Conservation (phyloP, 148 eudicot species). For the Chenopodium quinoa region DNA sequence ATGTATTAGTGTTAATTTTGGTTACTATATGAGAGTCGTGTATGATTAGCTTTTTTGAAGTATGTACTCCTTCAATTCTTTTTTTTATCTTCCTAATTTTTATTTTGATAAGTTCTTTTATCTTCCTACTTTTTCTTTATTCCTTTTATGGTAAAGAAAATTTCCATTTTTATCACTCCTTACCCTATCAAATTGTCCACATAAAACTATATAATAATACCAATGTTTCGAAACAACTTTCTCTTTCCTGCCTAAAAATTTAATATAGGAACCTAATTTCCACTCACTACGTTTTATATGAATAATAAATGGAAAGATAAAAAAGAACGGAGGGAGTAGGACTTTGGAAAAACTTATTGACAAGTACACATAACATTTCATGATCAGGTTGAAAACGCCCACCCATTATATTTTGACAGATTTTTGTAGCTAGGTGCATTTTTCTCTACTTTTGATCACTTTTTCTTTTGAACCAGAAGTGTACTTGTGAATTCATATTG, state of each 20-base stretch:
- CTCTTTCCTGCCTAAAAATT: too few relatives aligned
- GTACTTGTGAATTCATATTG: background rate
- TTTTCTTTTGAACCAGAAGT: background rate
- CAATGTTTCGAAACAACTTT: too few relatives aligned
- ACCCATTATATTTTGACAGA: background rate
- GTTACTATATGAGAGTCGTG: constrained; percentile 6
- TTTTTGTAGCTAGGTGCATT: background rate
- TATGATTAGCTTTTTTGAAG: background rate
- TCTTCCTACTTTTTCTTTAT: too few relatives aligned
- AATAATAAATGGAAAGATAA: too few relatives aligned
- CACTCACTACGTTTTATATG: too few relatives aligned
- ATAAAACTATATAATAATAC: too few relatives aligned
- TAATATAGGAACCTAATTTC: too few relatives aligned
- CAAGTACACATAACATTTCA: background rate
- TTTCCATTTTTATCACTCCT: too few relatives aligned
- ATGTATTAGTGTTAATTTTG: background rate
- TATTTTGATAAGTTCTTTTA: too few relatives aligned
- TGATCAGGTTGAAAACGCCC: background rate
- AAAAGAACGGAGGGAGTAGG: background rate
- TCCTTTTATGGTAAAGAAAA: too few relatives aligned
- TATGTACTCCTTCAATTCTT: background rate
- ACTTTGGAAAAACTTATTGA: background rate
- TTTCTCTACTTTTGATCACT: background rate
- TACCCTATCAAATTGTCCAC: too few relatives aligned
- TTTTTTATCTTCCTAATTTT: too few relatives aligned